Evolutionary conservation across 208 protist genomes (phyloP), one percentile per base, ranked within the genome.

Genomic region (Perkinsela sp.): DNA sequence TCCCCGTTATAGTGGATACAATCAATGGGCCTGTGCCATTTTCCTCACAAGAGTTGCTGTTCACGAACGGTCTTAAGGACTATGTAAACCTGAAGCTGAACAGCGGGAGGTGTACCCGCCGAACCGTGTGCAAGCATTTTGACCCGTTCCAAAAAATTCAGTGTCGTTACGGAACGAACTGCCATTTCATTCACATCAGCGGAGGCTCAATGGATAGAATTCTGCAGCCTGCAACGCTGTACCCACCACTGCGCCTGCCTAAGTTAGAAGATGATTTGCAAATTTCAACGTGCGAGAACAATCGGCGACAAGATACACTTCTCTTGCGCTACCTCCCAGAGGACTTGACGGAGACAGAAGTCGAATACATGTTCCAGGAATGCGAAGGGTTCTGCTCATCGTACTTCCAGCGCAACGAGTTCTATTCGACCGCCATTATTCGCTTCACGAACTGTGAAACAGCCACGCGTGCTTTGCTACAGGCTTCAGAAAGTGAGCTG

Each of bases 141-240:
- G 68, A 70, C 32, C 28, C 68, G 30, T 22, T 66, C 22, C 68
- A 32, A 6, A 28, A 32, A 29, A n/a, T 66, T 32, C 68, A 29
- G 31, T 70, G 68, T n/a, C 31, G 31, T n/a, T 67, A 70, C 32
- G 68, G 68, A 1, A n/a, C 68, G 31, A 32, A n/a, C 32, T 70
- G 68, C 32, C 29, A 22, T 32, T 31, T 67, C 31, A 70, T 70
- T 32, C 68, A 70, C 68, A 32, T 32, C 30, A 70, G 32, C 13
- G 28, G 22, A n/a, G 31, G n/a, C 68, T 29, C 28, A 13, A 70
- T 70, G 29, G 29, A 66, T 29, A 1, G 32, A 6, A 16, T 70
- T 1, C 68, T 70, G 6, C 68, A 28, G 30, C 16, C 68, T 32
- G 32, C 30, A 15, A 32, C 28, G 22, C 22, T 66, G 6, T 66